phyloP scores from a whole-genome alignment of 305 asterid genomes.

The Fraxinus greggii region DNA sequence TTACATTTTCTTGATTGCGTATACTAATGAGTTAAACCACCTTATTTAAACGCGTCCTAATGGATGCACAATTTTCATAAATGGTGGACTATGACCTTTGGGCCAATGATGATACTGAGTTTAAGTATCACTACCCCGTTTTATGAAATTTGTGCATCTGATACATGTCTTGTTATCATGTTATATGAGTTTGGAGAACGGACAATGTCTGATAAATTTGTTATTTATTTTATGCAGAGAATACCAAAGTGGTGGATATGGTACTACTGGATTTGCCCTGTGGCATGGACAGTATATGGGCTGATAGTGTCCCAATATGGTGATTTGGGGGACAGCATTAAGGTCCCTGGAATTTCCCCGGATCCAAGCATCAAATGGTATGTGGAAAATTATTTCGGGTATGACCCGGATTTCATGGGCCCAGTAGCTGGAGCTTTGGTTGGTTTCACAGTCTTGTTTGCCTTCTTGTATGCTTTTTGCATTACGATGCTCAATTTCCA shows the following conservation, averaged over 20 bases:
- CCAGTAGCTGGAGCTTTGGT: conserved; percentile 53
- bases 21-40: background rate
- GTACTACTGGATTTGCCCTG: conserved; percentile 71
- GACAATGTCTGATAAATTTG: background rate
- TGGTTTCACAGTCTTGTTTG: conserved; percentile 60
- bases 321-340: conserved; percentile 38
- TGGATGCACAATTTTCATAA: background rate
- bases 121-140: background rate
- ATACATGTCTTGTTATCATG: background rate
- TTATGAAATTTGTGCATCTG: background rate
- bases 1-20: background rate
- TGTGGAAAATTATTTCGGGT: conserved; percentile 48
- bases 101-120: background rate
- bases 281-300: conserved; percentile 76
- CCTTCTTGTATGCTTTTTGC: conserved; percentile 56
- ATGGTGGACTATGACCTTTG: background rate
- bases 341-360: conserved; percentile 26
- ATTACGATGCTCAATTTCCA: conserved; percentile 65
- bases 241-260: conserved; percentile 61
- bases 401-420: conserved; percentile 50
- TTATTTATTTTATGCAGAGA: conserved; percentile 32
- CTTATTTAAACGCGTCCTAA: background rate
- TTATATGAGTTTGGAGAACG: background rate
- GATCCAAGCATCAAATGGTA: conserved; percentile 40
- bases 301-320: conserved; percentile 59